Base-by-base conservation (phyloP, 2,329 filamentous ascomycete species). In the Lachnellula willkommii region DNA sequence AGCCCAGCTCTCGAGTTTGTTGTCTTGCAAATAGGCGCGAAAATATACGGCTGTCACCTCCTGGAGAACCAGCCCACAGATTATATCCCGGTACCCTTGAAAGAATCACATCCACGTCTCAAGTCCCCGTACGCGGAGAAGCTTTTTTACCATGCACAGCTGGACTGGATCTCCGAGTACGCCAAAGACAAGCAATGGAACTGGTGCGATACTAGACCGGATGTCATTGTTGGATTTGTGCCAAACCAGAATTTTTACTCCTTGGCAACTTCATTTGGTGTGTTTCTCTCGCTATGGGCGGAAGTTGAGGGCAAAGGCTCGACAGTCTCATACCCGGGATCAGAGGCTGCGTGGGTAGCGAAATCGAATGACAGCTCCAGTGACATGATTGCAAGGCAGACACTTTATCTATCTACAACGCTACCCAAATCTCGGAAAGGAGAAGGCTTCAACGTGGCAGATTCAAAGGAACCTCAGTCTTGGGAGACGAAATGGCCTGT, bases 401-500 rank as follows among this genome's bases (percentile, higher is more conserved):
- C 73, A 8, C 73, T 77, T 47, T 64, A 72, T 53, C 72, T 74
- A 1, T 74, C 73, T 6, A 65, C 77, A 28, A 68, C 71, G 35
- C 68, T 71, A 70, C 70, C 73, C 2, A 69, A 71, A 32, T 68
- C 66, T 51, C 70, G 68, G 3, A 68, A 69, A 14, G 71, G 68
- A 15, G 66, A 73, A 53, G 68, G 65, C 6, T 77, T 72, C 64
- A 77, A 77, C 52, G 71, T 72, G 3, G 74, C 72, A 9, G 74
- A 75, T 32, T 70, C 67, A 52, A 67, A 71, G 36, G 59, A 66
- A 35, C 63, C 70, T 2, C 61, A 60, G 6, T 69, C 67, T 3
- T 77, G 74, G 75, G 71, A 70, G 28, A 65, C 65, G 5, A 75
- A 76, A 62, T 77, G 75, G 75, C 73, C 74, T 5, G 61, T 74